Base-by-base conservation (phyloP, 768 basidiomycete species). In the Dendrothele bispora region DNA sequence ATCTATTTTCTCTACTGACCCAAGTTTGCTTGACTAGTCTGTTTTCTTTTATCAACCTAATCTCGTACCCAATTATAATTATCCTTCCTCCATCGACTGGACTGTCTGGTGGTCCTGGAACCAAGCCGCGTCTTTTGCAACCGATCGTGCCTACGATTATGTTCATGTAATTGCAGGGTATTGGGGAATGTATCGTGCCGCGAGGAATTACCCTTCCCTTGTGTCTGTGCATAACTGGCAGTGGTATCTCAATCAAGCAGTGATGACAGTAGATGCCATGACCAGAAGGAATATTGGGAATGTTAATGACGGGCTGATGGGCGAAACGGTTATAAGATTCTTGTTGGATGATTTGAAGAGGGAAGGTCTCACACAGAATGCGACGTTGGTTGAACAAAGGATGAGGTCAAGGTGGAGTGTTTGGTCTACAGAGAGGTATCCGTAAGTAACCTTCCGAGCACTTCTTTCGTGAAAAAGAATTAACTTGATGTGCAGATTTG, bases 101-200 rank as follows among this genome's bases (percentile, higher is more conserved):
- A 68, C 70, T 4, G 74, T 76, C 48, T 79, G 78, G 77, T 80
- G 78, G 77, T 78, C 76, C 1, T 81, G 78, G 79, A 73, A 78
- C 47, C 63, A 71, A 54, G 74, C 74, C 3, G 65, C 64, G 0
- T 70, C 77, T 1, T 81, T 65, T 50, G 72, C 72, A 3, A 73
- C 66, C 2, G 73, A 74, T 42, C 73, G 79, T 11, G 78, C 74
- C 1, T 82, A 82, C 52, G 80, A 82, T 58, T 77, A 76, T 50
- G 66, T 75, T 30, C 74, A 77, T 44, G 73, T 77, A 44, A 55
- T 65, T 17, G 73, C 73, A 10, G 73, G 78, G 0, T 80, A 82
- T 51, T 82, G 78, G 78, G 70, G 78, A 0, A 57, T 80, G 18
- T 82, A 80, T 50, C 77, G 80, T 35, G 79, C 80, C 11, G 79